Conservation (phyloP, 1,139 yeast genomes). For the Pichia sp. region DNA sequence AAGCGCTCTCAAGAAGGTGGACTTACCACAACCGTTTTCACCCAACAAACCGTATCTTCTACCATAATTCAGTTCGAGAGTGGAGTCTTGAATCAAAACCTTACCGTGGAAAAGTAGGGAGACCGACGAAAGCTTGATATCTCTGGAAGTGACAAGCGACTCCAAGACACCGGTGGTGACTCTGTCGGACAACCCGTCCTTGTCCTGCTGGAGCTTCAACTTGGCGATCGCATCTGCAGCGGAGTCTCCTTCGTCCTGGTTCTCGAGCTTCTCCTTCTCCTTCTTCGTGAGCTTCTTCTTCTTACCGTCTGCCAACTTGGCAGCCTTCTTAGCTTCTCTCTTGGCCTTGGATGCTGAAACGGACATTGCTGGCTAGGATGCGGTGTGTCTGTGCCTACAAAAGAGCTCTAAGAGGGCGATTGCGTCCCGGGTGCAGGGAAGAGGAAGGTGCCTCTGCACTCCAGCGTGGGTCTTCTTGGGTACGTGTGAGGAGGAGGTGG, state of each 20-base stretch:
- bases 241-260: constrained; percentile 42
- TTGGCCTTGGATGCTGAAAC: constrained; percentile 92
- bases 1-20: constrained; percentile 85
- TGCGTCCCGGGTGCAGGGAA: neutral
- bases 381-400: neutral
- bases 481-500: neutral
- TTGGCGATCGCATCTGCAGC: constrained; percentile 76
- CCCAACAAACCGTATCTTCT: constrained; percentile 96
- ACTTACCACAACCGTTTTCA: constrained; percentile 98
- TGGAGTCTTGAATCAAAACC: constrained; percentile 88
- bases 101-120: constrained; percentile 97
- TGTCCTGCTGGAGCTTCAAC: constrained; percentile 88
- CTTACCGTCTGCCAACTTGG: constrained; percentile 71
- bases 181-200: constrained; percentile 92
- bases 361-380: constrained; percentile 32
- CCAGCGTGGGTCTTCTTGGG: neutral
- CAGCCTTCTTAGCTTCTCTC: constrained; percentile 85
- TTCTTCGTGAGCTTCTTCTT: constrained; percentile 57
- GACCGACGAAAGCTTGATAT: constrained; percentile 83
- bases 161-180: constrained; percentile 97
- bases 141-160: constrained; percentile 86
- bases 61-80: constrained; percentile 90
- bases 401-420: neutral
- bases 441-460: neutral
- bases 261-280: constrained; percentile 48